A percentile compares a stretch with the other conserved stretches of the same genome.
Conservation (phyloP, 768 basidiomycete genomes). For the Kwoniella mangroviensis region DNA sequence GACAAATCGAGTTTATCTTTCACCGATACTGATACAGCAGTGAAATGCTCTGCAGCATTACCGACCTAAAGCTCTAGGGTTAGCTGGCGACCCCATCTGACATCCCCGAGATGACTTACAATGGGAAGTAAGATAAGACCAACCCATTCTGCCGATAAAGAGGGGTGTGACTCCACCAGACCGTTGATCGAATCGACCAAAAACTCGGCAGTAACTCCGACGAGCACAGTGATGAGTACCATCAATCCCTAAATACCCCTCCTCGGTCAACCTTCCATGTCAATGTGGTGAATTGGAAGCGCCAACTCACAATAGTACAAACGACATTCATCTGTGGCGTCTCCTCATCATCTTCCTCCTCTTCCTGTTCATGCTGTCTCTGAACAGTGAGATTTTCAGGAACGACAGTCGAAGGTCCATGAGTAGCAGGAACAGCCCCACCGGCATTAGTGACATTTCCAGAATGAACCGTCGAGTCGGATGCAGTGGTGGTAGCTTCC, state of each 20-base stretch:
- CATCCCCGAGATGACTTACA: no score
- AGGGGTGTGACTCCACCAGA: slow-evolving; percentile 63
- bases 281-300: not conserved
- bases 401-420: slow-evolving; percentile 11
- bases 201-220: slow-evolving; percentile 68
- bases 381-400: slow-evolving; percentile 9
- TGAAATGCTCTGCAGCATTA: slow-evolving; percentile 71
- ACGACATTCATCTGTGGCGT: slow-evolving; percentile 54
- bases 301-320: slow-evolving; percentile 40
- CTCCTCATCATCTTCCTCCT: slow-evolving; percentile 55
- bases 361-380: slow-evolving; percentile 22
- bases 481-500: slow-evolving; percentile 7
- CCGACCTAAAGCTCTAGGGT: no score
- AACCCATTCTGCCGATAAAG: slow-evolving; percentile 78
- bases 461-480: slow-evolving; percentile 7
- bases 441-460: slow-evolving; percentile 8
- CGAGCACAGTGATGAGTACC: slow-evolving; percentile 58
- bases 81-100: no score
- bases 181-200: slow-evolving; percentile 83
- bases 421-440: slow-evolving; percentile 11
- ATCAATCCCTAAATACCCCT: slow-evolving; percentile 33
- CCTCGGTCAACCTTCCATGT: not conserved
- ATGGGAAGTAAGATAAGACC: slow-evolving; percentile 90
- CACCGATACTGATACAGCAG: slow-evolving; percentile 87
- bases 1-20: slow-evolving; percentile 84